phyloP scores from a whole-genome alignment of 352 stramenopile genomes.

The Pythium diclinum region DNA sequence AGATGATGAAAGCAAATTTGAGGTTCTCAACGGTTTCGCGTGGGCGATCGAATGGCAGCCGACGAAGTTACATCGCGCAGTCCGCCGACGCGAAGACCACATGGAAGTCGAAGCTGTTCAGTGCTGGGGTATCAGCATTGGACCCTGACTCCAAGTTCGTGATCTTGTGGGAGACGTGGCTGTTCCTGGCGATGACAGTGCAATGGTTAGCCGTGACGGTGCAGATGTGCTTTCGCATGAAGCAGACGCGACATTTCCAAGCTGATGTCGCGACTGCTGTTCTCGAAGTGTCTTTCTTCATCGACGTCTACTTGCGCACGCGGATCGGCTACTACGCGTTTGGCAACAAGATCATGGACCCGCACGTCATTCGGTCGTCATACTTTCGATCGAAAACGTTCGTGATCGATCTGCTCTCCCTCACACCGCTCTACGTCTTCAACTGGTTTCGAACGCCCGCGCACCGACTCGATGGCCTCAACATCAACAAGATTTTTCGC shows the following conservation, averaged over 20 bases:
- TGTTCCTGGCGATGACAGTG: constrained; percentile 46
- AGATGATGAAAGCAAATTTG: constrained; percentile 31
- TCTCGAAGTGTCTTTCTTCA: constrained; percentile 41
- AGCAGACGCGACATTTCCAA: constrained; percentile 19
- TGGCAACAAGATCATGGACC: constrained; percentile 55
- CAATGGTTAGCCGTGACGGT: constrained; percentile 42
- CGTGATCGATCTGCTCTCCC: constrained; percentile 36
- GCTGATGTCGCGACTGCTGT: constrained; percentile 31
- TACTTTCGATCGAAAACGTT: constrained; percentile 44
- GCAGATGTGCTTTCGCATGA: constrained; percentile 42
- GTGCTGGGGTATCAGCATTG: constrained; percentile 14
- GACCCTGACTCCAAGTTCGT: constrained; percentile 40
- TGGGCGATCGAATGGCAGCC: constrained; percentile 3
- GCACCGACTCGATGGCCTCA: constrained; percentile 36
- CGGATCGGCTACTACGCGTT: constrained; percentile 44
- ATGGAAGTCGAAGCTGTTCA: neutral
- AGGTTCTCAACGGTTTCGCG: neutral
- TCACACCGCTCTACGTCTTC: constrained; percentile 38
- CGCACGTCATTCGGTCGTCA: constrained; percentile 26
- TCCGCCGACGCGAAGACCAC: neutral
- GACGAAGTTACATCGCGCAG: neutral
- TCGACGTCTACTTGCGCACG: constrained; percentile 45
- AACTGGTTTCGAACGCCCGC: constrained; percentile 29
- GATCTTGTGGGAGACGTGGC: constrained; percentile 38
- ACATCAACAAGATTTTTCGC: constrained; percentile 53